Evolutionary conservation across 345 rosid genomes (phyloP).

Genomic region (Trapa incisa): DNA sequence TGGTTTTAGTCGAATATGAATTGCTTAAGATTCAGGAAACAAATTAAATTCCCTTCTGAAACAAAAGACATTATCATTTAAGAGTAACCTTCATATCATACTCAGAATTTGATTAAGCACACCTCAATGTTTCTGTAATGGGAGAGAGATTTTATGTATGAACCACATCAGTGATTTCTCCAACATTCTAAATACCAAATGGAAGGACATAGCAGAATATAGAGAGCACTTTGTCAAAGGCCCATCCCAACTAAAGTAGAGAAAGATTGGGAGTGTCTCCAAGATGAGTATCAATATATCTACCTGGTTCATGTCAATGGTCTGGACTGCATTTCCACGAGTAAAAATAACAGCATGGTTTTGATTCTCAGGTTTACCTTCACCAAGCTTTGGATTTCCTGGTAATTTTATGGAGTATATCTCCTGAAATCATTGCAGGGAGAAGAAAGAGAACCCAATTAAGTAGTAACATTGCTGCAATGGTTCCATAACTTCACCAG

Average conservation of each 20-base stretch:
- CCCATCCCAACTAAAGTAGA: neutral
- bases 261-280: neutral
- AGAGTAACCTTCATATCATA: no score
- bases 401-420: conserved; percentile 86
- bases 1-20: neutral
- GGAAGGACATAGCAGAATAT: neutral
- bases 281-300: neutral
- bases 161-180: neutral
- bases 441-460: neutral
- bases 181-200: neutral
- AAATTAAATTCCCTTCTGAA: neutral
- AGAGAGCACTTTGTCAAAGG: neutral
- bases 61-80: no score
- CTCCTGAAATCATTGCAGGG: conserved; percentile 37
- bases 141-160: neutral
- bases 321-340: conserved; percentile 94
- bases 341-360: conserved; percentile 93
- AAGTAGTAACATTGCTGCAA: no score
- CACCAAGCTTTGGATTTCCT: conserved; percentile 95
- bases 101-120: no score
- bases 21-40: neutral
- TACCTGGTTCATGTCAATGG: conserved; percentile 99
- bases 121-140: no score
- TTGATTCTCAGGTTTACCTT: conserved; percentile 99
- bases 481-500: no score